phyloP scores from a whole-genome alignment of 78 protist species.

The Dictyostelium brefeldianum region DNA sequence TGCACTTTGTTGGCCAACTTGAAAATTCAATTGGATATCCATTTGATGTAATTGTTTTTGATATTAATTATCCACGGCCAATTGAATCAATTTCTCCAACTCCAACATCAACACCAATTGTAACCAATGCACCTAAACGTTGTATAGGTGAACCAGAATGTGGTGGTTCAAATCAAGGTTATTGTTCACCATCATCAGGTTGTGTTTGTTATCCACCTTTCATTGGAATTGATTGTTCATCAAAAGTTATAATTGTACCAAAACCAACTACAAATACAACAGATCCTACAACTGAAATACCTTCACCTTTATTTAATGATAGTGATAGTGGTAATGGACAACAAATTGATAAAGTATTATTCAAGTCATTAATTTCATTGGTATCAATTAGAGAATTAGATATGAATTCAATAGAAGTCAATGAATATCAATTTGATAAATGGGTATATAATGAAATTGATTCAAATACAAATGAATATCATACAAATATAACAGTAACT shows the following conservation, averaged over 20 bases:
- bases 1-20: not conserved
- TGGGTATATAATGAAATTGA: not conserved
- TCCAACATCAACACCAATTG: too few relatives aligned
- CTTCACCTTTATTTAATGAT: too few relatives aligned
- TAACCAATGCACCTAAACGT: not conserved
- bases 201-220: not conserved
- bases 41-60: too few relatives aligned
- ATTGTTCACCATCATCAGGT: not conserved
- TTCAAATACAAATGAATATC: too few relatives aligned
- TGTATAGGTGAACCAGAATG: too few relatives aligned
- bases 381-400: not conserved
- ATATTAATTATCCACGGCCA: not conserved
- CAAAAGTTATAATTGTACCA: not conserved
- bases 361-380: not conserved
- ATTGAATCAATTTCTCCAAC: too few relatives aligned
- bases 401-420: not conserved
- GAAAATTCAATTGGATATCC: not conserved
- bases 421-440: not conserved
- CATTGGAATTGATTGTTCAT: not conserved
- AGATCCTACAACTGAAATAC: not conserved
- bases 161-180: too few relatives aligned
- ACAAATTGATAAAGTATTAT: too few relatives aligned
- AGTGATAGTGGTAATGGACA: too few relatives aligned
- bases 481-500: too few relatives aligned
- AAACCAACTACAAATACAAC: conserved; percentile 3